Evolutionary conservation across 345 rosid genomes (phyloP).

Genomic region (Sapria himalayana): DNA sequence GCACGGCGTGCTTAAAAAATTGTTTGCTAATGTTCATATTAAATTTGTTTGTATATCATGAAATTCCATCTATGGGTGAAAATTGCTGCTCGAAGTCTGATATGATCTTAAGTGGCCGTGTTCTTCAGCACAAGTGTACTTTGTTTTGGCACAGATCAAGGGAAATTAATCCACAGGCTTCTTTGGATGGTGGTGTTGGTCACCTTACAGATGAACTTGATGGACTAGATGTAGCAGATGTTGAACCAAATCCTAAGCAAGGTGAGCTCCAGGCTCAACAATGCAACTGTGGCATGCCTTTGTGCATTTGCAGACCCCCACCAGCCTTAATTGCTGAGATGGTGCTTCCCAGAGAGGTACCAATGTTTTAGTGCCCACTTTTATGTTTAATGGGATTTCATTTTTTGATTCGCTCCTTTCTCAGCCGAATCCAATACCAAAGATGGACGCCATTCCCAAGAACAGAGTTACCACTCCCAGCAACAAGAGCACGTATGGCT

Average conservation of each 20-base stretch:
- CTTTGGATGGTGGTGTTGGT: constrained; percentile 23
- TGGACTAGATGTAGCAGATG: constrained; percentile 26
- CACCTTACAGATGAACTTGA: constrained; percentile 25
- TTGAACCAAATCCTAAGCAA: constrained; percentile 15
- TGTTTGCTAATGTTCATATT: too few relatives aligned
- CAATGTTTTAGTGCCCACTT: neutral
- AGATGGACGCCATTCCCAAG: constrained; percentile 21
- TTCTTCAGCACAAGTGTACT: constrained; percentile 4
- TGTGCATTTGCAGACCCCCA: constrained; percentile 68
- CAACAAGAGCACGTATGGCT: constrained; percentile 36
- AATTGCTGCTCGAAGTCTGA: too few relatives aligned
- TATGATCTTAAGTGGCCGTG: too few relatives aligned
- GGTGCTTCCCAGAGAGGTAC: constrained; percentile 21
- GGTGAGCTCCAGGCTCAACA: constrained; percentile 14
- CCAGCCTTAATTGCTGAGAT: constrained; percentile 16
- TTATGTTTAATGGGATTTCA: too few relatives aligned
- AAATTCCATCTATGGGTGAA: too few relatives aligned
- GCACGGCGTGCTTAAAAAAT: too few relatives aligned
- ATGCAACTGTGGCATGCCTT: constrained; percentile 95
- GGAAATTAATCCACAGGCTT: constrained; percentile 14
- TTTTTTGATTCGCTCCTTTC: neutral
- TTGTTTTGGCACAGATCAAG: constrained; percentile 19
- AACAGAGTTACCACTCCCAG: constrained; percentile 41
- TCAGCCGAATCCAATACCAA: constrained; percentile 25
- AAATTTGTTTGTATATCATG: too few relatives aligned